Percentiles rank a stretch among this genome's conserved stretches.
Conservation (phyloP, 345 rosid genomes). For the Lagerstroemia speciosa region DNA sequence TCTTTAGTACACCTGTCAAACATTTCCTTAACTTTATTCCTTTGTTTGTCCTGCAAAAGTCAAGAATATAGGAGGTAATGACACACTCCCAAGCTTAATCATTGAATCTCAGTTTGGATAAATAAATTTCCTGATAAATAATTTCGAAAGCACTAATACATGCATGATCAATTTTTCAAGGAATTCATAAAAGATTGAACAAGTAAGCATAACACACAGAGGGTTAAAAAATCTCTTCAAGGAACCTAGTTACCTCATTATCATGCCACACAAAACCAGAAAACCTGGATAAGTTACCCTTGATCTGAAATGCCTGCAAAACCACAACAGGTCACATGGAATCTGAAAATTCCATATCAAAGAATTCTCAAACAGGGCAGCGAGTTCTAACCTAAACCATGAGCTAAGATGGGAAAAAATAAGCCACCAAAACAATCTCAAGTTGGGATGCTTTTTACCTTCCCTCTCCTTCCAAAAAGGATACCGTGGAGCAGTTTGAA, state of each 20-base stretch:
- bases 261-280: slow-evolving; percentile 93
- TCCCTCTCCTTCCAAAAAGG: slow-evolving; percentile 78
- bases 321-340: slow-evolving; percentile 12
- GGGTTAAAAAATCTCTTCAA: not conserved
- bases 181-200: not conserved
- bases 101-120: not conserved
- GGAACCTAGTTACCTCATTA: slow-evolving; percentile 56
- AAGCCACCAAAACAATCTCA: not conserved
- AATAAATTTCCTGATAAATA: not conserved
- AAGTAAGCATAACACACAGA: not conserved
- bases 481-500: slow-evolving; percentile 63
- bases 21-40: slow-evolving; percentile 63
- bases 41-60: slow-evolving; percentile 66
- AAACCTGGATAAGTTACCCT: slow-evolving; percentile 68
- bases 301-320: slow-evolving; percentile 76
- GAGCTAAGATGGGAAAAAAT: not conserved
- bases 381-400: not conserved
- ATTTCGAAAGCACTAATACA: not conserved
- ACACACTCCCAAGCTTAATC: not conserved
- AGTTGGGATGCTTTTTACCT: slow-evolving; percentile 32
- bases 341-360: not conserved
- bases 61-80: not conserved
- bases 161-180: not conserved
- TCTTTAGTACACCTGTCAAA: slow-evolving; percentile 82
- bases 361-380: not conserved